Conservation (phyloP, 805 yeast species). For the Isabelozyma rhagii region DNA sequence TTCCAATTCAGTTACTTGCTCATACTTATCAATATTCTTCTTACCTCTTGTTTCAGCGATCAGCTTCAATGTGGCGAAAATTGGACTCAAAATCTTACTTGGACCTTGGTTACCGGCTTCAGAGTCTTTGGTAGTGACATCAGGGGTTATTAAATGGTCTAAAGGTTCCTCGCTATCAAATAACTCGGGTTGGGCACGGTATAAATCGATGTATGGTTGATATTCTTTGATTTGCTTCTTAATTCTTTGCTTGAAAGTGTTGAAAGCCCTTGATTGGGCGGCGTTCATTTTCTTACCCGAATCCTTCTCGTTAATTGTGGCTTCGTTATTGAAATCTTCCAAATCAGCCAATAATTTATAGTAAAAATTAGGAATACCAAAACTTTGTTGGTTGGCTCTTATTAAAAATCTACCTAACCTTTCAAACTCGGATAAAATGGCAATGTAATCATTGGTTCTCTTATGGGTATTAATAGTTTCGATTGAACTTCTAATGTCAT, state of each 20-base stretch:
- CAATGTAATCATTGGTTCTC: constrained; percentile 75
- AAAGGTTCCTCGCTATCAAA: constrained; percentile 57
- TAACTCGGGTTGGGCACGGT: constrained; percentile 67
- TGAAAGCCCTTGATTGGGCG: constrained; percentile 78
- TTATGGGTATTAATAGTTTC: constrained; percentile 67
- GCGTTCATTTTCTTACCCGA: constrained; percentile 75
- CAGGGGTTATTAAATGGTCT: constrained; percentile 26
- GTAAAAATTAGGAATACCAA: constrained; percentile 68
- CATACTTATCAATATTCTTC: constrained; percentile 81
- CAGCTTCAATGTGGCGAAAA: constrained; percentile 69
- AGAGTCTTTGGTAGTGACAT: constrained; percentile 26
- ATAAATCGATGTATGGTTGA: constrained; percentile 55
- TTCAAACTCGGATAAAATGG: constrained; percentile 74
- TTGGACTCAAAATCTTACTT: constrained; percentile 39
- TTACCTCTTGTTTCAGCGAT: constrained; percentile 92
- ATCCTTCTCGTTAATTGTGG: constrained; percentile 49
- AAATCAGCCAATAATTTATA: constrained; percentile 67
- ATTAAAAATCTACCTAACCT: constrained; percentile 62
- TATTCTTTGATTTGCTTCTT: constrained; percentile 74
- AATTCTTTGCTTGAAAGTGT: constrained; percentile 83
- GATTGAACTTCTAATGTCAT: constrained; percentile 71
- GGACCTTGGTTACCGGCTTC: constrained; percentile 37
- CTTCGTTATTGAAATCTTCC: constrained; percentile 62
- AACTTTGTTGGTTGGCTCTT: constrained; percentile 73
- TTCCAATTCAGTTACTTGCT: constrained; percentile 74